A percentile compares a stretch with the other conserved stretches of the same genome.
Conservation (phyloP, 2,329 filamentous ascomycete genomes). For the Nigrospora sphaerica region DNA sequence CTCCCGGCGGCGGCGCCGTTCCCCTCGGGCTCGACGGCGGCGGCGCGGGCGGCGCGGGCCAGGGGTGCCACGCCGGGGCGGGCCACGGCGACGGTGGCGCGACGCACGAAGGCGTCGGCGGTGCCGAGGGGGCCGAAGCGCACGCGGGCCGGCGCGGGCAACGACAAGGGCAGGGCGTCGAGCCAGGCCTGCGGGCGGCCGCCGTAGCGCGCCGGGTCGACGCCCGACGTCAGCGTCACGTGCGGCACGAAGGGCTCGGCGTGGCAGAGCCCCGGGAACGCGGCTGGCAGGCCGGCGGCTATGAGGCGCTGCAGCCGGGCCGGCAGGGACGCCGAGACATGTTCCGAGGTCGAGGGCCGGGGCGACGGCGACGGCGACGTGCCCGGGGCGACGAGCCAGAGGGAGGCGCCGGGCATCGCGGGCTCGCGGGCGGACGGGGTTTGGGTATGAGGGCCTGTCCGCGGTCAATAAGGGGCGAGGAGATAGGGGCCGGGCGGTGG, state of each 20-base stretch:
- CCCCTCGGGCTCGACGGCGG: constrained; percentile 16
- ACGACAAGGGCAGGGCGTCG: constrained; percentile 13
- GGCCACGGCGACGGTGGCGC: constrained; percentile 18
- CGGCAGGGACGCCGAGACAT: constrained; percentile 11
- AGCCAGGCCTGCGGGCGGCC: constrained; percentile 20
- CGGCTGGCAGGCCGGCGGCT: background rate
- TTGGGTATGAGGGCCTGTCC: too few species aligned
- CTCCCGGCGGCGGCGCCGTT: constrained; percentile 14
- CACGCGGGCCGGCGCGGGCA: constrained; percentile 6
- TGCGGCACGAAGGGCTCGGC: constrained; percentile 15
- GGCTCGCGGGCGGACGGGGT: too few species aligned
- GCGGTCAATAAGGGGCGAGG: too few species aligned
- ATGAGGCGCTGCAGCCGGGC: constrained; percentile 9
- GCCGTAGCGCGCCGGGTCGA: constrained; percentile 13
- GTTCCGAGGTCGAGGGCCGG: too few species aligned
- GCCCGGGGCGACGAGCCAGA: constrained; percentile 17
- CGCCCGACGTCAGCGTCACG: constrained; percentile 21
- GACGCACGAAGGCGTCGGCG: constrained; percentile 20
- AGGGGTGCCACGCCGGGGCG: constrained; percentile 13
- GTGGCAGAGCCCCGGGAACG: too few species aligned
- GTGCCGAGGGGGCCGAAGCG: constrained; percentile 13
- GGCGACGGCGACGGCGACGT: constrained; percentile 12
- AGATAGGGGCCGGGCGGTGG: too few species aligned
- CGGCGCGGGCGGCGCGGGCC: constrained; percentile 16
- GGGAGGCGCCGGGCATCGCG: constrained; percentile 22